phyloP scores from a whole-genome alignment of 805 yeast genomes.

The Dipodascopsis tothii region DNA sequence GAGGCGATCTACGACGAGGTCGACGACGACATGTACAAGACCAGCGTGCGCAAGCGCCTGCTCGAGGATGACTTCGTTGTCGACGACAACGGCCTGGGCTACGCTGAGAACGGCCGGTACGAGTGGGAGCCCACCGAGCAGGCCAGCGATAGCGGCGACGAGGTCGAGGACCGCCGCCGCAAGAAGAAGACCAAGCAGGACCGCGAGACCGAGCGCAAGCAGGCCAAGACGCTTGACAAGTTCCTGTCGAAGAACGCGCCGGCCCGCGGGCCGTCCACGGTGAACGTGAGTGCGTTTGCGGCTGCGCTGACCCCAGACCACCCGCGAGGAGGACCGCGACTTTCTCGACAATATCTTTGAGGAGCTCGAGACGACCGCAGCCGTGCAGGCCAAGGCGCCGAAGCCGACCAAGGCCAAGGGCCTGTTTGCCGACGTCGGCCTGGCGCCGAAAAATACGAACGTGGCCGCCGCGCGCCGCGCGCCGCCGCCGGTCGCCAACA shows the following conservation, averaged over 20 bases:
- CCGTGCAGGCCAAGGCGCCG: not conserved
- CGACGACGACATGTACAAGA: slow-evolving; percentile 70
- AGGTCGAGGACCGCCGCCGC: slow-evolving; percentile 6
- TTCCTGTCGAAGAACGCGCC: slow-evolving; percentile 2
- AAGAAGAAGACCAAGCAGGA: slow-evolving; percentile 6
- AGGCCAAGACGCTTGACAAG: slow-evolving; percentile 14
- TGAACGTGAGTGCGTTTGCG: slow-evolving; percentile 1
- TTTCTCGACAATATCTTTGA: slow-evolving; percentile 64
- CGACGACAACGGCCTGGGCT: slow-evolving; percentile 89
- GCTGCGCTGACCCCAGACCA: not conserved
- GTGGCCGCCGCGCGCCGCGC: not conserved
- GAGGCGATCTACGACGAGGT: slow-evolving; percentile 76
- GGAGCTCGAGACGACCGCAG: slow-evolving; percentile 37
- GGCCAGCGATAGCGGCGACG: slow-evolving; percentile 29
- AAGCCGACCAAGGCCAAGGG: not conserved
- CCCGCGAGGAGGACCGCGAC: slow-evolving; percentile 36
- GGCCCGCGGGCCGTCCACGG: not conserved
- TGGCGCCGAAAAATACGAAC: not conserved
- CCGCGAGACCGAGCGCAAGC: slow-evolving; percentile 5
- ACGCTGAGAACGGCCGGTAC: slow-evolving; percentile 86
- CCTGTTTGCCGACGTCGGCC: slow-evolving; percentile 23
- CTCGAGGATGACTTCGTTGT: slow-evolving; percentile 89
- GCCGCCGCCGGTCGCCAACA: not conserved
- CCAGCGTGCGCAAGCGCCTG: slow-evolving; percentile 69
- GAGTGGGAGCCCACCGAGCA: slow-evolving; percentile 66